phyloP scores from a whole-genome alignment of 495 filamentous ascomycete species.

The Neurospora africana region DNA sequence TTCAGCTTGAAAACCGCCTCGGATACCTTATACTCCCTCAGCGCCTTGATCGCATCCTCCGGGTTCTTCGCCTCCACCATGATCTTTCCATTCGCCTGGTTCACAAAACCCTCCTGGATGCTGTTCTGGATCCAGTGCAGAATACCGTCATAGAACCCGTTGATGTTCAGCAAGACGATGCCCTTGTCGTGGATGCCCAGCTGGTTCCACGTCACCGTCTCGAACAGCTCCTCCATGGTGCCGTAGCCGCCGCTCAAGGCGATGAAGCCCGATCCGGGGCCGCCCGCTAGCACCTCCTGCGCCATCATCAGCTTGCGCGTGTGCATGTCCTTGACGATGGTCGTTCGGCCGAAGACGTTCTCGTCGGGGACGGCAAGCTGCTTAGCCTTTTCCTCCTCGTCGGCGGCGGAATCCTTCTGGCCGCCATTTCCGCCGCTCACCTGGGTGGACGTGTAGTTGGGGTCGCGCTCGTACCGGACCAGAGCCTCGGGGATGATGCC shows the following conservation, averaged over 20 bases:
- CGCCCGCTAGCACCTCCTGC: slow-evolving; percentile 67
- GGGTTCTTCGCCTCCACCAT: slow-evolving; percentile 62
- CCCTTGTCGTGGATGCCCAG: slow-evolving; percentile 81
- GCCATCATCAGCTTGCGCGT: slow-evolving; percentile 91
- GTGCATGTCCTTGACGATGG: slow-evolving; percentile 90
- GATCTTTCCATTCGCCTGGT: slow-evolving; percentile 55
- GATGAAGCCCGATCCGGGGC: slow-evolving; percentile 77
- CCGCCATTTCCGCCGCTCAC: slow-evolving; percentile 15
- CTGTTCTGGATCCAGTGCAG: slow-evolving; percentile 71
- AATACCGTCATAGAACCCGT: slow-evolving; percentile 85
- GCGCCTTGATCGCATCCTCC: slow-evolving; percentile 57
- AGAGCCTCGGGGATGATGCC: slow-evolving; percentile 85
- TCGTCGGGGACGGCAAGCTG: slow-evolving; percentile 45
- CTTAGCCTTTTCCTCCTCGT: neutral
- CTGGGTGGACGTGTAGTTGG: slow-evolving; percentile 31
- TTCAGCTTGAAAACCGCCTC: slow-evolving; percentile 66
- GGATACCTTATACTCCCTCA: slow-evolving; percentile 66
- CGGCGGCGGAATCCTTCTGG: slow-evolving; percentile 5
- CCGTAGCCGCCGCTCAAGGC: slow-evolving; percentile 86
- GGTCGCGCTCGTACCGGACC: slow-evolving; percentile 64
- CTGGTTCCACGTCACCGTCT: slow-evolving; percentile 96
- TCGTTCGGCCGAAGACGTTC: slow-evolving; percentile 67
- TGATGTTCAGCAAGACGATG: slow-evolving; percentile 72
- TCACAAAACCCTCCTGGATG: slow-evolving; percentile 68
- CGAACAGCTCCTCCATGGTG: slow-evolving; percentile 92